Evolutionary conservation across 1,139 yeast genomes (phyloP).

Genomic region (Sugiyamaella grinbergsii): DNA sequence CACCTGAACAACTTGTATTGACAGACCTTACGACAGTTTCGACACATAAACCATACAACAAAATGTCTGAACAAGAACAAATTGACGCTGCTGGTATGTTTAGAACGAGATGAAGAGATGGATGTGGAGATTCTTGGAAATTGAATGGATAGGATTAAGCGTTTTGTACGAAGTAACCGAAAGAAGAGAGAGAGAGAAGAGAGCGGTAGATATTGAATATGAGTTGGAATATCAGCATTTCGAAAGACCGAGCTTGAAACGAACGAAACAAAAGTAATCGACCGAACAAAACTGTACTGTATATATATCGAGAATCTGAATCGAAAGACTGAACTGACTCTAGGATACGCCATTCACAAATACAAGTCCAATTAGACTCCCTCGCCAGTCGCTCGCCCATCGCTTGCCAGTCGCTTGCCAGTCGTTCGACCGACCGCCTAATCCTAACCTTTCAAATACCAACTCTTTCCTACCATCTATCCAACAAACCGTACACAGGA

Average conservation of each 20-base stretch:
- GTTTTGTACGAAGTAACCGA: not conserved
- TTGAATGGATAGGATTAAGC: no score
- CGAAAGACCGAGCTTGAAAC: no score
- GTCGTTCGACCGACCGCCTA: no score
- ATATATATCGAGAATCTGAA: no score
- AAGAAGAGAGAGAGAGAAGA: not conserved
- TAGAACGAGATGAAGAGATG: not conserved
- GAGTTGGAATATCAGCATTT: not conserved
- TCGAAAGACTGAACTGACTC: no score
- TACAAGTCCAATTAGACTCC: no score
- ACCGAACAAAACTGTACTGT: no score
- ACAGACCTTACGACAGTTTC: slow-evolving; percentile 15
- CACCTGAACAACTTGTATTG: slow-evolving; percentile 9
- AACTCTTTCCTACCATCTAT: not conserved
- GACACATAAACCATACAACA: slow-evolving; percentile 19
- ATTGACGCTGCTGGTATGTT: slow-evolving; percentile 26
- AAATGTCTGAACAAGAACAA: slow-evolving; percentile 25
- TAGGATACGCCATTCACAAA: no score
- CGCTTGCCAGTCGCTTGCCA: no score
- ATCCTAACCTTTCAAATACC: not conserved
- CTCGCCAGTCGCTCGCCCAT: no score
- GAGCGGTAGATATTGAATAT: not conserved
- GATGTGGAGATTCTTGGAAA: not conserved
- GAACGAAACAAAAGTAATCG: no score
- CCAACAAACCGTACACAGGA: not conserved